Percentiles rank a stretch among this genome's conserved stretches.
Evolutionary conservation across 441 rosid species (phyloP).

Genomic region (Hura crepitans): DNA sequence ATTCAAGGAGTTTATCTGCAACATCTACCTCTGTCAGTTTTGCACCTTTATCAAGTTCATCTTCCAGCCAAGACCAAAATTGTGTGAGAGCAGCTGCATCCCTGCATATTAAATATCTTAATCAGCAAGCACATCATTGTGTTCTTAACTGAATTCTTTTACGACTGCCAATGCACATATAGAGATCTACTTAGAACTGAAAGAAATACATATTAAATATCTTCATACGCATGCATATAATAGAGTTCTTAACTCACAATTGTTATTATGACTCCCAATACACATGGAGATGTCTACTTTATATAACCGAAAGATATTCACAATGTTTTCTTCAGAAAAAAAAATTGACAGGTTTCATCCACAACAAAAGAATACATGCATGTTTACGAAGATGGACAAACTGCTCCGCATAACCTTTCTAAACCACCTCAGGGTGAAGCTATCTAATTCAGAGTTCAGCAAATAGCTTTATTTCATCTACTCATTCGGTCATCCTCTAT

Average conservation of each 20-base stretch:
- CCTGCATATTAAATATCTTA: conserved; percentile 40
- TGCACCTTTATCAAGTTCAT: conserved; percentile 54
- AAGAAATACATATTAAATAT: conserved; percentile 15
- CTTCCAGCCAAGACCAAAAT: conserved; percentile 94
- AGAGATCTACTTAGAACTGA: too few species aligned
- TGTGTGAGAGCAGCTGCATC: conserved; percentile 95
- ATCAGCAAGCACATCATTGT: conserved; percentile 7
- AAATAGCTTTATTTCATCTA: neutral
- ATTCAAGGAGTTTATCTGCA: conserved; percentile 76
- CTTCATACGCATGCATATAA: conserved; percentile 5
- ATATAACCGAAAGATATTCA: neutral
- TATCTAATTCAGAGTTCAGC: neutral
- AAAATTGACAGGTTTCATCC: conserved; percentile 2
- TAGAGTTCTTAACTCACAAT: too few species aligned
- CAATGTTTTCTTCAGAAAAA: neutral
- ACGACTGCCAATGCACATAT: neutral
- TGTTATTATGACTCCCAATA: neutral
- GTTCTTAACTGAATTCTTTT: neutral
- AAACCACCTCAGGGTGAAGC: neutral
- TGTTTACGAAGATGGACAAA: neutral
- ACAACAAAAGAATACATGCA: neutral
- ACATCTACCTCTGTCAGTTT: conserved; percentile 87
- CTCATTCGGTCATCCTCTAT: neutral
- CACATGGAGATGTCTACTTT: neutral
- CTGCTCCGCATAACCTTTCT: neutral